phyloP scores from a whole-genome alignment of 495 filamentous ascomycete species.

The Corynascus novoguineensis region DNA sequence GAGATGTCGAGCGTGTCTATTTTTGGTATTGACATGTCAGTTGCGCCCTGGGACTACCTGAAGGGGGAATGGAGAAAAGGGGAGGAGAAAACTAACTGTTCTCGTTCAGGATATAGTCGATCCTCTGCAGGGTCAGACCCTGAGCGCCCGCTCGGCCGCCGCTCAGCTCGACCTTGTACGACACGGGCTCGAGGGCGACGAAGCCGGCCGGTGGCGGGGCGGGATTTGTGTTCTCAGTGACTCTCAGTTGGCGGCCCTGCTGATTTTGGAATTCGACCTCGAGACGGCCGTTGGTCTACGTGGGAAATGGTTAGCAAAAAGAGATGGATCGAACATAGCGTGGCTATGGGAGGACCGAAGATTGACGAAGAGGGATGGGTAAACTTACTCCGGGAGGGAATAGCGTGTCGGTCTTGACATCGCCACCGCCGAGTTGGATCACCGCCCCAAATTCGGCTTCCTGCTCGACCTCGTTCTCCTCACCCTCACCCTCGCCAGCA shows the following conservation, averaged over 20 bases:
- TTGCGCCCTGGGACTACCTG: too few species aligned
- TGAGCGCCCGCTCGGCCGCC: conserved; percentile 17
- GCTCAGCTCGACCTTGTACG: conserved; percentile 31
- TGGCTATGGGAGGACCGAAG: too few species aligned
- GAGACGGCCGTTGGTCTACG: conserved; percentile 28
- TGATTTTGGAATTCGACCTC: conserved; percentile 37
- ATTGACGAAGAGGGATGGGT: too few species aligned
- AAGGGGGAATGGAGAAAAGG: background rate
- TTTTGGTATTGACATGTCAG: background rate
- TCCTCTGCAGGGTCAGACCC: conserved; percentile 34
- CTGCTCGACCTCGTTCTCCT: conserved; percentile 27
- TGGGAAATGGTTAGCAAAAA: background rate
- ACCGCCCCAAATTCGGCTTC: conserved; percentile 21
- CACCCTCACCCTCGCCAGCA: conserved; percentile 16
- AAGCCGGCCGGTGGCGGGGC: conserved; percentile 32
- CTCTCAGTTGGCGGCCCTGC: conserved; percentile 23
- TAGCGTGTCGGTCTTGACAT: conserved; percentile 27
- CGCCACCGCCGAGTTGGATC: conserved; percentile 22
- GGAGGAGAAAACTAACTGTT: conserved; percentile 13
- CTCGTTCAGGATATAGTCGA: conserved; percentile 37
- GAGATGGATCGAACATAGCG: too few species aligned
- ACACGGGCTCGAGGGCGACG: conserved; percentile 30
- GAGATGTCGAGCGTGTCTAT: conserved; percentile 30
- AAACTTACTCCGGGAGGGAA: conserved; percentile 29
- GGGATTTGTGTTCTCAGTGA: conserved; percentile 35